A percentile compares a stretch with the other conserved stretches of the same genome.
These are phyloP conservation scores for Paecilomyces sp. DNA, from an alignment of 2,329 filamentous ascomycete genomes.

Conservation along the genomic window DNA sequence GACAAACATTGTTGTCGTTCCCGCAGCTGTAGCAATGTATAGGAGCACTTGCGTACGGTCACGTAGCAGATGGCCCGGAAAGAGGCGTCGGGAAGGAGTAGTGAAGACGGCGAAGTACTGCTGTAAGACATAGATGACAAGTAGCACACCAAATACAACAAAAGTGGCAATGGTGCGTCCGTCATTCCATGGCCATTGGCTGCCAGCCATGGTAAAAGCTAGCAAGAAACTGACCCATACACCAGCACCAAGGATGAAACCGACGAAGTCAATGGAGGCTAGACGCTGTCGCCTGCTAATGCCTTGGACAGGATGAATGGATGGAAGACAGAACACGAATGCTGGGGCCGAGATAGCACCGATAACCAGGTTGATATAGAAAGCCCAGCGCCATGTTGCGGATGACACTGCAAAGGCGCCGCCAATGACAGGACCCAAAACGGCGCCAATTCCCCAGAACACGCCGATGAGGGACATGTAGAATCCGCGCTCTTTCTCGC, in stretches of 20 bases:
- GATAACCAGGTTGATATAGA: conserved; percentile 52
- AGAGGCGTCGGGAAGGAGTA: neutral
- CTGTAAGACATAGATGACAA: conserved; percentile 40
- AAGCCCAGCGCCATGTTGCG: conserved; percentile 32
- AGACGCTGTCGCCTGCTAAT: conserved; percentile 15
- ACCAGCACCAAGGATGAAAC: conserved; percentile 37
- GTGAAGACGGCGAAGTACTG: neutral
- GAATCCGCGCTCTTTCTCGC: conserved; percentile 14
- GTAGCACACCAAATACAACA: conserved; percentile 38
- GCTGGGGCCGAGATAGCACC: conserved; percentile 38
- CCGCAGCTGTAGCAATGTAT: neutral
- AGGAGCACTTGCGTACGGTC: neutral
- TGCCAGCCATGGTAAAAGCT: conserved; percentile 47
- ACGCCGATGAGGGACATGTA: conserved; percentile 29
- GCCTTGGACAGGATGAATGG: conserved; percentile 14
- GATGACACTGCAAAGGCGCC: conserved; percentile 24
- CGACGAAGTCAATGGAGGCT: conserved; percentile 39
- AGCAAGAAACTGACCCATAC: conserved; percentile 39
- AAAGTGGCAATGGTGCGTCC: conserved; percentile 41
- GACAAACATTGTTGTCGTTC: neutral
- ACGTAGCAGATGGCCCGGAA: neutral
- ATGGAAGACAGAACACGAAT: conserved; percentile 38
- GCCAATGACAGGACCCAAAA: conserved; percentile 33
- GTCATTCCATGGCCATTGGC: conserved; percentile 41
- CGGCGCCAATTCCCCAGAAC: conserved; percentile 27